Base-by-base conservation (phyloP, 768 basidiomycete genomes). In the Russula sp. region DNA sequence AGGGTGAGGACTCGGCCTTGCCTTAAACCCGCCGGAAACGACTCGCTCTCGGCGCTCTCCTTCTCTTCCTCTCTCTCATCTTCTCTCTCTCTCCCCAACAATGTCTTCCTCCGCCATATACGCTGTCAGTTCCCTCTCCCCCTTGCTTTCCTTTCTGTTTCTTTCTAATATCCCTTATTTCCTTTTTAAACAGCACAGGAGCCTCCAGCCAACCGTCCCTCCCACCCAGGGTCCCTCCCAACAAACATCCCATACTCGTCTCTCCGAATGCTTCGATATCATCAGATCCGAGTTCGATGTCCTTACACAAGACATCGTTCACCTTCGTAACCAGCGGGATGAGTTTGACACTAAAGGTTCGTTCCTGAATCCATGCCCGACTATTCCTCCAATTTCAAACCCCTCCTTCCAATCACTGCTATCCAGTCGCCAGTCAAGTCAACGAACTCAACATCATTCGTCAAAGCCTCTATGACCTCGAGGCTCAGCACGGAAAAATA, bases 391-490 rank as follows among this genome's bases (percentile, higher is more conserved):
- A 10, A 55, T 32, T 55, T 60, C 31, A 62, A 55, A 42, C 6
- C 13, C 6, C 35, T 27, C 50, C 37, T 44, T 51, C 37, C 1
- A 47, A 7, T 45, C 2, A 2, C 7, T 53, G 49, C 60, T 53
- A 40, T 27, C 1, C 72, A 92, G 91, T 92, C 54, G 81, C 82
- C 5, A 79, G 80, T 32, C 96, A 98, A 75, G 86, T 98, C 65
- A 89, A 86, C 72, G 96, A 98, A 72, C 79, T 98, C 59, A 90
- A 88, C 68, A 85, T 88, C 71, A 94, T 99, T 70, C 84, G 94
- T 40, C 88, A 93, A 70, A 85, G 89, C 2, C 80, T 98, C 11
- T 95, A 94, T 71, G 94, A 98, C 67, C 86, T 99, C 59, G 96
- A 99, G 73, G 77, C 85, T 0, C 88, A 90, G 65, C 94, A 98